Evolutionary conservation across 768 basidiomycete species (phyloP).

Genomic region (Tricholoma bakamatsutake): DNA sequence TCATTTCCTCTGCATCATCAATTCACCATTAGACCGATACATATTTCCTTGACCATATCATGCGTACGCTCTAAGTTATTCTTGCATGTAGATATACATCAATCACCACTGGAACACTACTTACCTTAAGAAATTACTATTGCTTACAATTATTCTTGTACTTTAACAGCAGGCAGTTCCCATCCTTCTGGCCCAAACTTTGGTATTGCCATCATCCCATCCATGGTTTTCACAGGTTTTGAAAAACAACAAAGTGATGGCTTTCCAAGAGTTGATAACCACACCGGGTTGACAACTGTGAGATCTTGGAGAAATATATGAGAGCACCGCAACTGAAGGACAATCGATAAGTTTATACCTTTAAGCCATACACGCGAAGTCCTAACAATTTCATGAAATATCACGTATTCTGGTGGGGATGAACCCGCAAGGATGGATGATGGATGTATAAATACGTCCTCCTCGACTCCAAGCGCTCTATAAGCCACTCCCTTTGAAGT

Average conservation of each 20-base stretch:
- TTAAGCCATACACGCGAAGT: conserved; percentile 75
- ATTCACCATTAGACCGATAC: conserved; percentile 5
- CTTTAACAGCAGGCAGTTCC: conserved; percentile 76
- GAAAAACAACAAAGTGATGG: conserved; percentile 84
- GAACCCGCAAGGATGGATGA: conserved; percentile 68
- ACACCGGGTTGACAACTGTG: conserved; percentile 81
- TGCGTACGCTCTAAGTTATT: background rate
- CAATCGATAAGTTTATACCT: conserved; percentile 36
- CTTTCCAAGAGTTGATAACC: conserved; percentile 79
- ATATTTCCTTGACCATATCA: background rate
- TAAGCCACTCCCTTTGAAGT: conserved; percentile 82
- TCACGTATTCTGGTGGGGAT: conserved; percentile 80
- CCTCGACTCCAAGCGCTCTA: conserved; percentile 67
- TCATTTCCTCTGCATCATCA: background rate
- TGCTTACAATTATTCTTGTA: conserved; percentile 17
- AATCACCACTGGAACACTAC: background rate
- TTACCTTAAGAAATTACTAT: conserved; percentile 7
- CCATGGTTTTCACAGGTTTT: conserved; percentile 68
- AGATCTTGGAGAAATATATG: conserved; percentile 41
- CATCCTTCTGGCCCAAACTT: conserved; percentile 82
- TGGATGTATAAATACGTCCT: conserved; percentile 92
- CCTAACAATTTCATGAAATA: conserved; percentile 77
- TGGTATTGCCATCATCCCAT: conserved; percentile 74
- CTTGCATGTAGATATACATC: background rate
- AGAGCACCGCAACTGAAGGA: background rate